Evolutionary conservation across 1,139 yeast genomes (phyloP).

Genomic region (Entelexis sorbosivorans): DNA sequence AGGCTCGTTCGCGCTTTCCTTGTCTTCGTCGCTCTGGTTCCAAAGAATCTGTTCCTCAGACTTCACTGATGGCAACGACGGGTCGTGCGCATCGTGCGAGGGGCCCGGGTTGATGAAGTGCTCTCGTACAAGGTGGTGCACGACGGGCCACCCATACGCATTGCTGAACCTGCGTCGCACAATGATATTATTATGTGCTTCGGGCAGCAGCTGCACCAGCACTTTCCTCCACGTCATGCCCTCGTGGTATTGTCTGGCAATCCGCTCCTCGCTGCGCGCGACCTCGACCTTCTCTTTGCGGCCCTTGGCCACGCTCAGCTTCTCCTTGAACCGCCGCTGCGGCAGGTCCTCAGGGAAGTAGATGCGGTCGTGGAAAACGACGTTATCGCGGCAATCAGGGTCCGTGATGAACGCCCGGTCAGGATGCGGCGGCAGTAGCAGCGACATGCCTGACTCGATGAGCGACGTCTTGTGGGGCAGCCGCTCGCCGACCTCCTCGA

Average conservation of each 20-base stretch:
- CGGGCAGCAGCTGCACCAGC: constrained; percentile 72
- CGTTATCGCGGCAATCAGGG: constrained; percentile 45
- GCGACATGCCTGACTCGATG: constrained; percentile 69
- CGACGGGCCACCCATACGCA: constrained; percentile 94
- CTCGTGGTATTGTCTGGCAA: constrained; percentile 82
- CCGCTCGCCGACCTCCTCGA: constrained; percentile 18
- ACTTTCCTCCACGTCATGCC: constrained; percentile 89
- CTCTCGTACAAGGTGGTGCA: constrained; percentile 62
- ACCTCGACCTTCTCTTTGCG: constrained; percentile 19
- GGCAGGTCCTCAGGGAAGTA: constrained; percentile 62
- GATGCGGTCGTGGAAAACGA: constrained; percentile 67
- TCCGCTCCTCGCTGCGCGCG: constrained; percentile 49
- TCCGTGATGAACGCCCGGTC: constrained; percentile 57
- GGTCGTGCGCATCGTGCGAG: constrained; percentile 1
- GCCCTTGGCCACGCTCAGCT: constrained; percentile 11
- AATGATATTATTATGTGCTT: constrained; percentile 88
- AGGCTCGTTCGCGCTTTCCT: background rate
- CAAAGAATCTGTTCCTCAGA: constrained; percentile 7
- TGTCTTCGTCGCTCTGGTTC: constrained; percentile 13
- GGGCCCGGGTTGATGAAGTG: constrained; percentile 38
- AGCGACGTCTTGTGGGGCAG: constrained; percentile 57
- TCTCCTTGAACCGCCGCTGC: constrained; percentile 28
- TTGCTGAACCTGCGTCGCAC: constrained; percentile 84
- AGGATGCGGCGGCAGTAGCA: constrained; percentile 82
- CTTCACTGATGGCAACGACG: background rate